Evolutionary conservation across 306 rosid species (phyloP), one percentile per base, ranked within the genome.

Genomic region (Acacia confusa): DNA sequence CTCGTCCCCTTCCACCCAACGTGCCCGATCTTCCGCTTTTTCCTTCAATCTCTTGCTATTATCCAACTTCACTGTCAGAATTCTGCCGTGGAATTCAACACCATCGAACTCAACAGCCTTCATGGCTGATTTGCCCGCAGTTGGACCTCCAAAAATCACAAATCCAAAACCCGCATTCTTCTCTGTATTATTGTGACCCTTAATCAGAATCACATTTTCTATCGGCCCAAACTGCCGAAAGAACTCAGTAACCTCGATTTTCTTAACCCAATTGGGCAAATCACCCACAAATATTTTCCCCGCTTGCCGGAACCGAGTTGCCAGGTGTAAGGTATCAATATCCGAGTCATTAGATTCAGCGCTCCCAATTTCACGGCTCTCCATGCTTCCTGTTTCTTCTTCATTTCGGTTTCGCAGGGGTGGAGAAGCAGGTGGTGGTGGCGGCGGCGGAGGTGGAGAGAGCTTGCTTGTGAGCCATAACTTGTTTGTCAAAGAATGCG

Each of bases 31-130:
- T 40, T 58, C 60, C 40, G 78, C 34, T 83, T 83, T 95, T 80
- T 87, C 97, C 92, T 78, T 88, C 87, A 66, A 8, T 67, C 92
- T 89, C 88, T 86, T 89, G 63, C 98, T 97, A 45, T 93, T 94
- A 34, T 93, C 99, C 84, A 93, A 83, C 71, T 90, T 92, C 82
- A 95, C 97, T 27, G 97, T 92, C 85, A 95, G 75, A 15, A 90
- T 87, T 75, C 97, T 86, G 68, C 97, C 97, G 22, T 89, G 97
- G 67, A 95, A 95, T 85, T 95, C 99, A 70, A 95, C 88, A 2
- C 99, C 99, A 15, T 95, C 97, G 22, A 95, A 95, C 87, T 90
- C 99, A 69, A 87, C 97, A 1, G 99, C 99, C 78, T 90, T 90
- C 85, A 83, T 84, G 30, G 98, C 98, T 2, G 93, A 90, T 69